Conservation (phyloP, 176 grass and related monocot genomes). For the Pharus latifolius region DNA sequence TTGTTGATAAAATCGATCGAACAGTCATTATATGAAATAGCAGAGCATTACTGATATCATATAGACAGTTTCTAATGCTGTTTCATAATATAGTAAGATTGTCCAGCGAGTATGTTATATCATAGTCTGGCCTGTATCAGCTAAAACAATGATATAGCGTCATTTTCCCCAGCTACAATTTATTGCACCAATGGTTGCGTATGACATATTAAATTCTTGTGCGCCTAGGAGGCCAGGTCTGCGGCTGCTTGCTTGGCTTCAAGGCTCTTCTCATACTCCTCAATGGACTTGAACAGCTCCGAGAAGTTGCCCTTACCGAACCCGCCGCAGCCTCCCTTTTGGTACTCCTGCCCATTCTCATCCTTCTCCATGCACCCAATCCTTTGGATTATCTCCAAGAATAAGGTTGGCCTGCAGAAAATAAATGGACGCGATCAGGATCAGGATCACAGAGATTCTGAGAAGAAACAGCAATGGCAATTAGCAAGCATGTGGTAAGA, state of each 20-base stretch:
- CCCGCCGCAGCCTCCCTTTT: conserved; percentile 67
- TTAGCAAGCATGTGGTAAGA: not conserved
- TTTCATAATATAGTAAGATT: conserved; percentile 2
- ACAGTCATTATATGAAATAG: too few relatives aligned
- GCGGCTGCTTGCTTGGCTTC: conserved; percentile 46
- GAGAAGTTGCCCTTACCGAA: conserved; percentile 97
- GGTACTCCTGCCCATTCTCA: conserved; percentile 54
- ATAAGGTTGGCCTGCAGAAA: conserved; percentile 66
- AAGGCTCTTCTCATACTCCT: conserved; percentile 82
- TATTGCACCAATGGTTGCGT: not conserved
- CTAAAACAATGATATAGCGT: too few relatives aligned
- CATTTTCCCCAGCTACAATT: not conserved
- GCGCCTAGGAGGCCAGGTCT: conserved; percentile 26
- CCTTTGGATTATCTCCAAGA: conserved; percentile 91
- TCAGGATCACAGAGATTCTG: not conserved
- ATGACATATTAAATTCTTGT: not conserved
- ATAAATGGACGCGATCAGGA: conserved; percentile 9
- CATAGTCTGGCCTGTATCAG: too few relatives aligned
- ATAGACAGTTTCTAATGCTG: too few relatives aligned
- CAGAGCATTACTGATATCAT: too few relatives aligned
- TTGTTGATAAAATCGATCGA: too few relatives aligned
- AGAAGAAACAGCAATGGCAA: not conserved
- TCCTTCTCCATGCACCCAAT: conserved; percentile 79
- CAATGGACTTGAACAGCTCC: conserved; percentile 77
- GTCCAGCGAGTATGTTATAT: not conserved